Evolutionary conservation across 2,329 filamentous ascomycete genomes (phyloP), one percentile per base, ranked within the genome.

Genomic region (Aspergillus chevalieri): DNA sequence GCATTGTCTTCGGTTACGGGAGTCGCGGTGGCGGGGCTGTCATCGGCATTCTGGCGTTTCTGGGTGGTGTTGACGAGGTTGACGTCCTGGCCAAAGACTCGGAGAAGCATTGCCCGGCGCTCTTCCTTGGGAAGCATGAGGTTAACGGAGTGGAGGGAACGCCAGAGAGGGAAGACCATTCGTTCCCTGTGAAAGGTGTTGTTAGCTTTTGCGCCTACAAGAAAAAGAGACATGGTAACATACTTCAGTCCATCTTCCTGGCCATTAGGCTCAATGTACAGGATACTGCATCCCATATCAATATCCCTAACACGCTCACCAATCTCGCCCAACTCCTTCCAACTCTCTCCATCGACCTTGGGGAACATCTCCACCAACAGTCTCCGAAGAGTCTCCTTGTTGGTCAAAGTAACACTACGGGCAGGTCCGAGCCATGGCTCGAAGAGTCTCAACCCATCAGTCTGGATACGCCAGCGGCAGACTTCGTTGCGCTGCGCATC

Each of bases 101-200:
- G 80, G 55, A 97, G 77, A 59, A 97, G 74, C 89, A 97, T 94
- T 1, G 93, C 93, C 21, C 84, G 85, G 14, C 93, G 83, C 57
- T 98, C 93, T 68, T 98, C 93, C 75, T 98, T 98, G 45, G 93
- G 92, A 64, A 98, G 78, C 93, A 98, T 98, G 47, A 98, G 81
- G 68, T 98, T 98, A 51, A 97, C 78, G 17, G 87, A 92, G 60
- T 91, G 85, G 53, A 95, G 81, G 66, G 90, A 94, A 72, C 94
- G 86, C 93, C 93, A 98, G 24, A 98, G 75, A 3, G 93, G 93
- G 15, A 98, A 78, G 1, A 92, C 87, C 82, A 96, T 89, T 22
- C 82, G 78, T 74, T 97, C 92, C 47, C 74, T 76, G 47, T 30
- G 43, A 43, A 8, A 15, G 9, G 7, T 14, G 3, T 6, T 47